phyloP scores from a whole-genome alignment of 352 stramenopile genomes.

The Phytophthora lateralis region DNA sequence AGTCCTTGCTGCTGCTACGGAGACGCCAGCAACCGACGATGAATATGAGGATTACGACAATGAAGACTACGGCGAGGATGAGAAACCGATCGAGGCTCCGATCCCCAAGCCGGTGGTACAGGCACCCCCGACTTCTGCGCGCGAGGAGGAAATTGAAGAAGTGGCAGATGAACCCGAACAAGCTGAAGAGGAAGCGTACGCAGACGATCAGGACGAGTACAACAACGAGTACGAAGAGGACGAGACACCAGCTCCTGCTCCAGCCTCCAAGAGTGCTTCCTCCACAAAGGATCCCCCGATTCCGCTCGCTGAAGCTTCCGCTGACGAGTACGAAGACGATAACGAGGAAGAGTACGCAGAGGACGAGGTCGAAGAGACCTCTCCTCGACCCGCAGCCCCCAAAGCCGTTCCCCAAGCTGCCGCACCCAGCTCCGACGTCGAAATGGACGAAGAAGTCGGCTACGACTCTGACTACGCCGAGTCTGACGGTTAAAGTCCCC shows the following conservation, averaged over 20 bases:
- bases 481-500: conserved; percentile 41
- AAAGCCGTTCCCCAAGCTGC: conserved; percentile 3
- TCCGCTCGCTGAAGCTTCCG: conserved; percentile 2
- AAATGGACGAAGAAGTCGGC: conserved; percentile 37
- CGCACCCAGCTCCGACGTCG: conserved; percentile 19
- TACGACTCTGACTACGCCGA: conserved; percentile 69
- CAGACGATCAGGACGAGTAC: conserved; percentile 47
- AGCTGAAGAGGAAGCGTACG: conserved; percentile 29
- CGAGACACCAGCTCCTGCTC: conserved; percentile 12
- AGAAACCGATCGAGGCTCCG: conserved; percentile 8
- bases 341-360: conserved; percentile 30
- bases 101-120: not conserved
- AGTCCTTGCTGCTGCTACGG: not conserved
- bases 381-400: conserved; percentile 11
- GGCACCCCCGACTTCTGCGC: conserved; percentile 13
- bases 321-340: conserved; percentile 32
- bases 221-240: conserved; percentile 56
- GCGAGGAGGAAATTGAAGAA: conserved; percentile 30
- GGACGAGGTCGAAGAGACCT: conserved; percentile 30
- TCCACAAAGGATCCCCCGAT: conserved; percentile 1
- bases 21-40: conserved; percentile 25
- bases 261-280: conserved; percentile 3
- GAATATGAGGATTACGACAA: conserved; percentile 71
- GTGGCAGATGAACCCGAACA: conserved; percentile 15
- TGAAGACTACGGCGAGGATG: conserved; percentile 36